Conservation (phyloP, 352 stramenopile genomes). For the Lagenidium giganteum region DNA sequence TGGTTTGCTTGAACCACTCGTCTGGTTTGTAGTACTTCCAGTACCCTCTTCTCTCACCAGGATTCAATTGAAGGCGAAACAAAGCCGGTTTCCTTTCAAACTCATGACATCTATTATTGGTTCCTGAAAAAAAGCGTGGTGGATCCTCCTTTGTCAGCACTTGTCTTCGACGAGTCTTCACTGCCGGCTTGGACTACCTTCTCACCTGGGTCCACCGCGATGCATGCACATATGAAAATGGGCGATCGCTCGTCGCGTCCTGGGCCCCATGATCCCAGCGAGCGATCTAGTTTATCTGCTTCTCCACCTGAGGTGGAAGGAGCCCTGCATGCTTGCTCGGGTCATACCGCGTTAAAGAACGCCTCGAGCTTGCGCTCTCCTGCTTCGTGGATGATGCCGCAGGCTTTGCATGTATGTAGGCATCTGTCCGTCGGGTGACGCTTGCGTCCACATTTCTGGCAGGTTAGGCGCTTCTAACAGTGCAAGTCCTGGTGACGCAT, state of each 20-base stretch:
- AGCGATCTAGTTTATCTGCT: conserved; percentile 8
- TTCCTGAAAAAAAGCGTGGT: no score
- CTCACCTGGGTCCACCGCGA: background rate
- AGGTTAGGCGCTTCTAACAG: background rate
- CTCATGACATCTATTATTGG: background rate
- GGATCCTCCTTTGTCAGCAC: no score
- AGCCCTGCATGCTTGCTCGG: conserved; percentile 3
- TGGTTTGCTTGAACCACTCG: conserved; percentile 1
- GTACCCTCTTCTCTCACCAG: conserved; percentile 8
- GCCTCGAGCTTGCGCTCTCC: conserved; percentile 1
- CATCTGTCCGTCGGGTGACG: conserved; percentile 5
- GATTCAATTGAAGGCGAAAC: background rate
- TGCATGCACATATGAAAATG: conserved; percentile 3
- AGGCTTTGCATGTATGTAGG: background rate
- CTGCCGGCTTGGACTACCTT: background rate
- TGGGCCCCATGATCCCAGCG: conserved; percentile 1
- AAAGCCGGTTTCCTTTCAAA: background rate
- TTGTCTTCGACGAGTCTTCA: no score
- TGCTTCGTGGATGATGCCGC: conserved; percentile 1
- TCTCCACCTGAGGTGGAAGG: conserved; percentile 1
- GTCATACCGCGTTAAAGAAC: conserved; percentile 3
- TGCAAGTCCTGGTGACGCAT: background rate
- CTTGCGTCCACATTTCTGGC: conserved; percentile 3
- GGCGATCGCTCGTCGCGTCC: conserved; percentile 2
- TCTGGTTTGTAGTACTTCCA: conserved; percentile 2